phyloP scores from a whole-genome alignment of 73 alveolate species.

The Paramecium caudatum region DNA sequence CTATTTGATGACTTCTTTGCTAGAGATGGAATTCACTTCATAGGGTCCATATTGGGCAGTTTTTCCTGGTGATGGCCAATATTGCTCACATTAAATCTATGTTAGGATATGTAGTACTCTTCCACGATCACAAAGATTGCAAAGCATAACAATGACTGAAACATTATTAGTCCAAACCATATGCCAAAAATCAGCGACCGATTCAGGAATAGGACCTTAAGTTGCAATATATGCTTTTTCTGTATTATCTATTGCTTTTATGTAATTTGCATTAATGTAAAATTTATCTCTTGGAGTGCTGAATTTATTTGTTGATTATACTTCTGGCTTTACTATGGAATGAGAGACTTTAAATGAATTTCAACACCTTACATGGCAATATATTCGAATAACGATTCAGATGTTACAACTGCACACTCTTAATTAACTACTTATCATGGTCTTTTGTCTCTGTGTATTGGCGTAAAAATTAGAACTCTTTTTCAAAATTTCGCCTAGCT shows the following conservation, averaged over 20 bases:
- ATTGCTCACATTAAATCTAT: conserved; percentile 83
- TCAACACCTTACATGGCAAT: conserved; percentile 70
- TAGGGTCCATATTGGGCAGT: background rate
- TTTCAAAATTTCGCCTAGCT: conserved; percentile 64
- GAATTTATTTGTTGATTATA: conserved; percentile 6
- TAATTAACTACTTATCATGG: conserved; percentile 68
- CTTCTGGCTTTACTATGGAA: conserved; percentile 74
- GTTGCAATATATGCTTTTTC: background rate
- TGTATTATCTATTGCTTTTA: conserved; percentile 63
- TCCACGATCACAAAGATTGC: conserved; percentile 79
- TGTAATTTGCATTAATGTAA: conserved; percentile 84
- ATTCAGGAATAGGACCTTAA: conserved; percentile 3
- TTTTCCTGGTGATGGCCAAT: conserved; percentile 85
- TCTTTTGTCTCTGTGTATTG: conserved; percentile 81
- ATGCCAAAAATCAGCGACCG: conserved; percentile 44
- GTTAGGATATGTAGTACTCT: conserved; percentile 40
- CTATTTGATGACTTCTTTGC: background rate
- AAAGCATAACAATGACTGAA: conserved; percentile 84
- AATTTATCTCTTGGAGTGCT: conserved; percentile 65
- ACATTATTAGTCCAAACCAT: conserved; percentile 91
- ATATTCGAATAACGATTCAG: conserved; percentile 80
- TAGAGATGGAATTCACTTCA: background rate
- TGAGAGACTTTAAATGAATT: conserved; percentile 49
- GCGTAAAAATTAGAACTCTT: conserved; percentile 79
- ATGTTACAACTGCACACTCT: conserved; percentile 33